A percentile compares a stretch with the other conserved stretches of the same genome.
phyloP scores from a whole-genome alignment of 306 rosid genomes.

The Cercis canadensis region DNA sequence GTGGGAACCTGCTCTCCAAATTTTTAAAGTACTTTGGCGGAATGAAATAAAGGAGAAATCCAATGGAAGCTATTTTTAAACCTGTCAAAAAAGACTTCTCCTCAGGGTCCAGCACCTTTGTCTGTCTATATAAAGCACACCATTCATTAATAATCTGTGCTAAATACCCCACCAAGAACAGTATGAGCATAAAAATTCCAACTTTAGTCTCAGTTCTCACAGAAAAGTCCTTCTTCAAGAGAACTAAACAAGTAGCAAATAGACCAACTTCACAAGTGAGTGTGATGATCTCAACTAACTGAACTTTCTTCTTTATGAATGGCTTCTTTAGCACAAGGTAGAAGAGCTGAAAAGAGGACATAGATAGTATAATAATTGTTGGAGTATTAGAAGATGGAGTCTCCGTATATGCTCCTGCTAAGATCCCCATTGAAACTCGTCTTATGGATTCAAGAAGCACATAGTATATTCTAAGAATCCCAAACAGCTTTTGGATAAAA shows the following conservation, averaged over 20 bases:
- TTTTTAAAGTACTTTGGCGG: conserved; percentile 58
- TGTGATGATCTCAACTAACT: conserved; percentile 77
- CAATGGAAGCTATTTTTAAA: conserved; percentile 64
- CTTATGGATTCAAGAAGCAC: conserved; percentile 70
- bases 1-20: conserved; percentile 62
- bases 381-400: conserved; percentile 54
- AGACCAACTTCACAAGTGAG: conserved; percentile 63
- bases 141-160: conserved; percentile 73
- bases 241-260: conserved; percentile 53
- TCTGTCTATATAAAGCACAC: conserved; percentile 74
- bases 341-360: conserved; percentile 80
- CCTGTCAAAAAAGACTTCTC: conserved; percentile 64
- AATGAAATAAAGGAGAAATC: conserved; percentile 60
- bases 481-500: conserved; percentile 84
- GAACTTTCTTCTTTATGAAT: conserved; percentile 87
- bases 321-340: conserved; percentile 93
- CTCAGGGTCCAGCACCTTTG: conserved; percentile 61
- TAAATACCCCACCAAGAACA: conserved; percentile 67
- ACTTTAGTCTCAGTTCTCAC: conserved; percentile 43
- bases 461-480: conserved; percentile 87
- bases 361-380: conserved; percentile 50
- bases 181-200: conserved; percentile 66
- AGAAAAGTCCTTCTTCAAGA: conserved; percentile 56
- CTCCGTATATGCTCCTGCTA: conserved; percentile 68
- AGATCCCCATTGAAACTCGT: conserved; percentile 60